Evolutionary conservation across 805 yeast species (phyloP), one percentile per base, ranked within the genome.

Genomic region (Hanseniaspora lindneri): DNA sequence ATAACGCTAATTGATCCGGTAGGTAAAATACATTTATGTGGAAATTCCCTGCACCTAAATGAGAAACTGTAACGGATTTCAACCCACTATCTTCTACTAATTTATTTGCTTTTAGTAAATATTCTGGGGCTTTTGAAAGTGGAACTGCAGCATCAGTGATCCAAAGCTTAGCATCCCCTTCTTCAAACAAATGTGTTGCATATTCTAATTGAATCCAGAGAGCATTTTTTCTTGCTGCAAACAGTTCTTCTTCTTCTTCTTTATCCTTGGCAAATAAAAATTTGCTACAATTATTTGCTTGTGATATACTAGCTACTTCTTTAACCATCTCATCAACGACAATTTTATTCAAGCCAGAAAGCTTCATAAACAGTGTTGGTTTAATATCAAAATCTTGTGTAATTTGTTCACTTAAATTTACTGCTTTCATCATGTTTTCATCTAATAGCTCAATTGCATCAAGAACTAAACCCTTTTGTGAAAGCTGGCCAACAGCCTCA

Each of bases 111-210:
- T 73, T 77, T 33, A 69, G 63, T 29, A 86, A 70, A 23, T 82
- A 75, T 4, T 70, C 65, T 0, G 84, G 72, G 50, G 86, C 64
- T 48, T 69, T 67, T 2, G 94, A 83, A 21, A 86, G 74, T 10
- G 95, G 95, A 3, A 86, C 94, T 0, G 95, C 94, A 47, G 84
- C 86, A 62, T 86, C 95, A 0, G 95, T 86, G 35, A 94, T 83
- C 92, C 94, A 85, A 27, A 80, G 66, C 60, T 80, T 80, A 47
- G 78, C 76, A 51, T 81, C 79, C 44, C 13, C 7, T 8, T 73
- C 66, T 50, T 73, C 72, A 44, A 62, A 58, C 6, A 59, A 55
- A 42, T 65, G 62, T 29, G 70, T 67, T 1, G 89, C 94, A 53
- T 74, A 76, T 50, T 79, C 82, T 47, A 82, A 71, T 9, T 80